These are phyloP conservation scores for Aspergillus carbonarius DNA, from an alignment of 2,329 filamentous ascomycete species.

Conservation along the genomic window DNA sequence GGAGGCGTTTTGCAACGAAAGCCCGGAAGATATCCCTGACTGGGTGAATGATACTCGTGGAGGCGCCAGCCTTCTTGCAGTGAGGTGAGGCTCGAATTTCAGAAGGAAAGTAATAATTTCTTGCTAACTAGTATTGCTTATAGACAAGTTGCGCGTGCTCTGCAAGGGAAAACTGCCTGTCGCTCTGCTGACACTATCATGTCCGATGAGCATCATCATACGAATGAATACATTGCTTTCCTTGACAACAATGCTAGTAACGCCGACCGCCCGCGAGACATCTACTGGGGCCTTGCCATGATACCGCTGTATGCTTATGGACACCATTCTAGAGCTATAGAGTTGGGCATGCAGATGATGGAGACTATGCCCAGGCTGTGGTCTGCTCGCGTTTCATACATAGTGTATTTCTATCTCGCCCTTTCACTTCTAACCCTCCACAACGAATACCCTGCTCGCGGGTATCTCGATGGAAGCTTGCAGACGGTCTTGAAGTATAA, in stretches of 20 bases:
- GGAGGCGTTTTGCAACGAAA: conserved; percentile 57
- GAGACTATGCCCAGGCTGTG: conserved; percentile 46
- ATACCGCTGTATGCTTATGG: conserved; percentile 49
- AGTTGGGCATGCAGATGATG: conserved; percentile 43
- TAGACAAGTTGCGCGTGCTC: conserved; percentile 56
- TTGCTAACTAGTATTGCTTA: conserved; percentile 8
- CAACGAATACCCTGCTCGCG: conserved; percentile 42
- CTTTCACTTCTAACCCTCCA: conserved; percentile 45
- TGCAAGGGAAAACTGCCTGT: conserved; percentile 61
- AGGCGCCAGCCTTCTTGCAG: conserved; percentile 56
- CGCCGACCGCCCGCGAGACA: conserved; percentile 53
- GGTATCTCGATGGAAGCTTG: conserved; percentile 49
- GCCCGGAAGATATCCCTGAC: conserved; percentile 56
- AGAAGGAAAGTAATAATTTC: not conserved
- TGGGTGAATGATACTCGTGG: conserved; percentile 60
- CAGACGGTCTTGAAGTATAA: conserved; percentile 51
- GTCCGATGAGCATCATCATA: conserved; percentile 55
- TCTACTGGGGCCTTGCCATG: conserved; percentile 55
- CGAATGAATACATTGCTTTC: conserved; percentile 49
- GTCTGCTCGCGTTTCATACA: conserved; percentile 45
- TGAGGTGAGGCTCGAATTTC: conserved; percentile 34
- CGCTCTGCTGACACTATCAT: conserved; percentile 50
- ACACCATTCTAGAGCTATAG: conserved; percentile 46
- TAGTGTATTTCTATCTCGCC: conserved; percentile 48
- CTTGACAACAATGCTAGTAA: conserved; percentile 48